phyloP scores from a whole-genome alignment of 805 yeast species.

The Torulaspora gathmanii region DNA sequence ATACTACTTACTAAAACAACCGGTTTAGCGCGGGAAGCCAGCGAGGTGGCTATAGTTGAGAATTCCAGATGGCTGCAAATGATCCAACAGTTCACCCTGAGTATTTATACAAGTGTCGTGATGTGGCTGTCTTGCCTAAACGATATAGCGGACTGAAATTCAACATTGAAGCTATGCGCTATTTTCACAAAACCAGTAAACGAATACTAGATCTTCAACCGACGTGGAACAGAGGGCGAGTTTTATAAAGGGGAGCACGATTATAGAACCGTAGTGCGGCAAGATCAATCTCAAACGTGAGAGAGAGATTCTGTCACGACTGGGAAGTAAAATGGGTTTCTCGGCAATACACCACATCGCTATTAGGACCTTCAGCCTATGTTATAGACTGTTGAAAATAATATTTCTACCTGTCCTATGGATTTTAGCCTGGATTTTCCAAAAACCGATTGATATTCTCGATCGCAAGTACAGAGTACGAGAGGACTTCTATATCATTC shows the following conservation, averaged over 20 bases:
- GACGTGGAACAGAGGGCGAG: not conserved
- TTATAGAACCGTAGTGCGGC: not conserved
- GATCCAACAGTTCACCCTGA: not conserved
- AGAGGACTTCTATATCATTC: slow-evolving; percentile 53
- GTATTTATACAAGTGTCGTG: slow-evolving; percentile 1
- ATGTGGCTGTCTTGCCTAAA: not conserved
- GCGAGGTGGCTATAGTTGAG: not conserved
- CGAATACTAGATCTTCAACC: slow-evolving; percentile 1
- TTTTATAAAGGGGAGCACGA: not conserved
- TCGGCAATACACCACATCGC: slow-evolving; percentile 13
- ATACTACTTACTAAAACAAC: not conserved
- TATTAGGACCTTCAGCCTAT: slow-evolving; percentile 14
- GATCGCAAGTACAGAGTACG: slow-evolving; percentile 35
- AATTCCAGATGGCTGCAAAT: not conserved
- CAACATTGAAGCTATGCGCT: slow-evolving; percentile 3
- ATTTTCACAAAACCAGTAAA: slow-evolving; percentile 5
- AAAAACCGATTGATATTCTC: slow-evolving; percentile 17
- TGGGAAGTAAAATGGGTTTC: slow-evolving; percentile 1
- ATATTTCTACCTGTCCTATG: slow-evolving; percentile 19
- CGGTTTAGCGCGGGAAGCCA: not conserved
- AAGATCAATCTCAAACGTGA: not conserved
- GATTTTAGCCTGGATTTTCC: slow-evolving; percentile 13
- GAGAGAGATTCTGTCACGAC: not conserved
- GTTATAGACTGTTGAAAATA: slow-evolving; percentile 16
- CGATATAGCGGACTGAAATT: not conserved